Evolutionary conservation across 2,329 filamentous ascomycete species (phyloP), one percentile per base, ranked within the genome.

Genomic region (Diplocarpon mali): DNA sequence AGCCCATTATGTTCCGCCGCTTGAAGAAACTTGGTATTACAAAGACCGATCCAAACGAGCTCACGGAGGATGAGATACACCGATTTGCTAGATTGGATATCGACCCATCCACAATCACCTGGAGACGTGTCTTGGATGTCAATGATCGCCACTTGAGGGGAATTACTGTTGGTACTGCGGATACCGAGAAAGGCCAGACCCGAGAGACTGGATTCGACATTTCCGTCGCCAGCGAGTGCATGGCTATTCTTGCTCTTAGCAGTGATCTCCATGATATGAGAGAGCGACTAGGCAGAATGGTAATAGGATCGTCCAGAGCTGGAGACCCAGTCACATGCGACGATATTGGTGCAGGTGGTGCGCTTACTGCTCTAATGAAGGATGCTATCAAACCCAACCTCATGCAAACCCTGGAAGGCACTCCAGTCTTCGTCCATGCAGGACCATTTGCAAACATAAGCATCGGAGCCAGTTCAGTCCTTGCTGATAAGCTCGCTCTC

Each of bases 331-430:
- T 98, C 38, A 96, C 92, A 47, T 95, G 88, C 60, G 92, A 98
- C 61, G 92, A 98, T 61, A 79, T 98, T 58, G 92, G 92, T 55
- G 86, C 82, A 15, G 89, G 89, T 44, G 92, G 92, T 57, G 92
- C 92, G 40, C 71, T 98, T 53, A 88, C 92, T 35, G 90, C 89
- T 27, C 72, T 98, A 58, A 95, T 98, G 85, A 92, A 84, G 69
- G 92, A 98, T 66, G 89, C 92, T 45, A 94, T 96, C 69, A 98
- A 98, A 73, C 92, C 92, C 48, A 98, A 95, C 68, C 71, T 98
- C 53, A 96, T 98, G 92, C 92, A 98, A 67, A 95, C 87, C 27
- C 72, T 98, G 42, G 92, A 98, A 65, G 92, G 92, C 24, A 98
- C 92, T 7, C 92, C 92, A 0, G 92, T 96, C 2, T 93, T 98